Base-by-base conservation (phyloP, 2,329 filamentous ascomycete species). In the Fusarium floridanum region DNA sequence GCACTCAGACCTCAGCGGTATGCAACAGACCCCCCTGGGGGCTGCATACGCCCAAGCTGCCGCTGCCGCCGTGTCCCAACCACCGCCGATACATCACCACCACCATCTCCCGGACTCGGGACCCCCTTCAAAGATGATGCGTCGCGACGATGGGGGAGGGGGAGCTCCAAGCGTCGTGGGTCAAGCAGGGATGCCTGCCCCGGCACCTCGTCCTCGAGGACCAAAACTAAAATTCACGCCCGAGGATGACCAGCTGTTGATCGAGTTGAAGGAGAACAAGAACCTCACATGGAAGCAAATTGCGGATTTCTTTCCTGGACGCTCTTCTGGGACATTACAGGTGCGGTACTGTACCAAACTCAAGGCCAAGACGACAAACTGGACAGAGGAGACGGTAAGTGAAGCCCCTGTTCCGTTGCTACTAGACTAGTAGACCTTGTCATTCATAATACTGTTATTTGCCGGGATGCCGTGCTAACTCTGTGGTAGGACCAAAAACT, bases 261-360 rank as follows among this genome's bases (percentile, higher is more conserved):
- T 98, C 66, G 94, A 97, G 80, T 86, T 98, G 72, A 98, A 98
- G 83, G 95, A 98, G 84, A 95, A 97, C 80, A 97, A 97, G 83
- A 95, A 94, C 80, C 87, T 98, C 81, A 97, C 95, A 6, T 98
- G 95, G 95, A 98, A 97, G 84, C 95, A 98, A 86, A 98, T 98
- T 80, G 94, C 95, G 66, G 95, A 98, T 80, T 98, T 98, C 84
- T 98, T 98, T 78, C 95, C 95, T 1, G 95, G 95, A 2, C 89
- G 95, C 67, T 97, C 94, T 68, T 97, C 94, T 55, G 95, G 95
- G 20, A 98, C 95, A 34, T 85, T 98, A 71, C 95, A 98, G 83
- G 95, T 98, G 64, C 92, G 95, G 39, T 98, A 98, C 82, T 98
- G 95, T 82, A 98, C 95, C 50, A 98, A 97, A 84, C 86, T 98